Percentiles rank a stretch among this genome's conserved stretches.
These are phyloP conservation scores for Trapa bicornis DNA, from an alignment of 345 rosid genomes.

Conservation along the genomic window DNA sequence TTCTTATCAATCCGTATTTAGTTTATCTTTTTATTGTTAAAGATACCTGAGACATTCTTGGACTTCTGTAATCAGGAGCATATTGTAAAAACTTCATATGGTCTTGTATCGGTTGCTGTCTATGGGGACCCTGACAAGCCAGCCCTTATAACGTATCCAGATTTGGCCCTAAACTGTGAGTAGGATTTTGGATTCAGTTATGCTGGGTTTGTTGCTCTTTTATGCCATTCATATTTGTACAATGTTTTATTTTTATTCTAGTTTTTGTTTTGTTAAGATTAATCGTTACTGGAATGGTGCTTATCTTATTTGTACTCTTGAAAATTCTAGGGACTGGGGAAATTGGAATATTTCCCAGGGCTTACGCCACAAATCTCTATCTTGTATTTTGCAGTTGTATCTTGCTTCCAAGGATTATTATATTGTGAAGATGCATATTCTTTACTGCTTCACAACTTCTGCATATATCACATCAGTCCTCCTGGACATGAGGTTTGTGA, in stretches of 20 bases:
- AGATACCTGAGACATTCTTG: neutral
- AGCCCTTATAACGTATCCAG: conserved; percentile 88
- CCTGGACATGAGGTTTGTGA: conserved; percentile 92
- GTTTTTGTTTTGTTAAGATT: neutral
- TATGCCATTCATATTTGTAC: neutral
- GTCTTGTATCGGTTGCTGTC: conserved; percentile 65
- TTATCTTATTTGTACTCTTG: neutral
- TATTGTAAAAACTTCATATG: conserved; percentile 48
- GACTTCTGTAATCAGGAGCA: conserved; percentile 44
- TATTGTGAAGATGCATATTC: conserved; percentile 86
- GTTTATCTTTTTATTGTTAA: neutral
- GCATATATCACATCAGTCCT: conserved; percentile 92
- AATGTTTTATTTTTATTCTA: neutral
- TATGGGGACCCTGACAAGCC: conserved; percentile 93
- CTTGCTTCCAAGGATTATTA: conserved; percentile 83
- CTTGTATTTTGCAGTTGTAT: conserved; percentile 46
- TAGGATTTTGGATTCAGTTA: neutral
- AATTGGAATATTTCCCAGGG: neutral
- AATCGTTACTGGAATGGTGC: neutral
- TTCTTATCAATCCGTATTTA: neutral
- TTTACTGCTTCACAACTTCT: conserved; percentile 84
- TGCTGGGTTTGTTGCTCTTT: neutral
- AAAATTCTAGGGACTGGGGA: neutral
- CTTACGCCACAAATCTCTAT: neutral
- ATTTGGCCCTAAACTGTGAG: conserved; percentile 81